Evolutionary conservation across 2,329 filamentous ascomycete genomes (phyloP).

Genomic region (Uncinocarpus reesii): DNA sequence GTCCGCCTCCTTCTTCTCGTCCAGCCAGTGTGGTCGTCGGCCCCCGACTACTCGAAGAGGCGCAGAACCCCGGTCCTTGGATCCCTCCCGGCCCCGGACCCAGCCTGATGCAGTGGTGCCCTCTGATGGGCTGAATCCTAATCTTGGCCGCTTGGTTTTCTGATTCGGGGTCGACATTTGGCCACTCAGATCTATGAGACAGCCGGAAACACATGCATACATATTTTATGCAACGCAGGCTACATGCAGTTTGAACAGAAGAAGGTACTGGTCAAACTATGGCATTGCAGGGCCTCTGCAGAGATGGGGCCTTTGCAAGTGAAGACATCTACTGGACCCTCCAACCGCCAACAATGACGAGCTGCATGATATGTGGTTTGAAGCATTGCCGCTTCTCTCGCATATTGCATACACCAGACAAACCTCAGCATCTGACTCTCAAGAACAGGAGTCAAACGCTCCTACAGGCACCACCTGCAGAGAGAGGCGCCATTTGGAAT

Average conservation of each 20-base stretch:
- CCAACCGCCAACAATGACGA: neutral
- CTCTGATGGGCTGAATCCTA: slow-evolving; percentile 1
- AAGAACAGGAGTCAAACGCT: neutral
- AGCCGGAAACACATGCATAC: neutral
- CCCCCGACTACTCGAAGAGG: neutral
- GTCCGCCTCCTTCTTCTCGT: neutral
- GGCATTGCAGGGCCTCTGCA: neutral
- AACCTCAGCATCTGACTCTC: too few species aligned
- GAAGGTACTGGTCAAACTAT: neutral
- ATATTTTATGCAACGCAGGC: neutral
- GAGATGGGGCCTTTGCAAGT: neutral
- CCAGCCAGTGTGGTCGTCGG: slow-evolving; percentile 1
- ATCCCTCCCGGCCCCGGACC: slow-evolving; percentile 4
- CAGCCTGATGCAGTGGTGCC: neutral
- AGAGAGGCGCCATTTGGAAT: neutral
- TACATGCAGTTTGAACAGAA: neutral
- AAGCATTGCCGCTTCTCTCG: neutral
- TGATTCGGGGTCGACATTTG: too few species aligned
- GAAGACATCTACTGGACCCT: neutral
- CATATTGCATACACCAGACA: too few species aligned
- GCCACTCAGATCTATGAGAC: too few species aligned
- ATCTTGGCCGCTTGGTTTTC: too few species aligned
- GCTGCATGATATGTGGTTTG: neutral
- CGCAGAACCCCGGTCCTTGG: slow-evolving; percentile 6
- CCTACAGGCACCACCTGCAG: neutral